A percentile compares a stretch with the other conserved stretches of the same genome.
Conservation (phyloP, 2,329 filamentous ascomycete genomes). For the Xylariaceae sp. region DNA sequence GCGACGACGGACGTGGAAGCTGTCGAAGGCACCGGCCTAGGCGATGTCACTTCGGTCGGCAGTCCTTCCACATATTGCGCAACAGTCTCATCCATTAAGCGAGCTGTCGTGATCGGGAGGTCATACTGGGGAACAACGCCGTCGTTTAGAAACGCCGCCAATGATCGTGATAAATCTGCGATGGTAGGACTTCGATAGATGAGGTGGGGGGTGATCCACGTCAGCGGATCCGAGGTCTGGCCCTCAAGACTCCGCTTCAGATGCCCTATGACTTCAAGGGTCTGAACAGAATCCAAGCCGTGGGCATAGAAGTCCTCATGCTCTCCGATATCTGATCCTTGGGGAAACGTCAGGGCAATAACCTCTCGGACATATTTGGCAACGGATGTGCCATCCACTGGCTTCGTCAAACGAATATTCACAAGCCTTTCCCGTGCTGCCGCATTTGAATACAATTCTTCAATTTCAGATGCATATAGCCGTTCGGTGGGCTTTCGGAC, state of each 20-base stretch:
- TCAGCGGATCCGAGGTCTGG: neutral
- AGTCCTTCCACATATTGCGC: constrained; percentile 2
- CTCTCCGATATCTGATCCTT: neutral
- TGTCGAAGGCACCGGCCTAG: neutral
- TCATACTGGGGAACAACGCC: constrained; percentile 10
- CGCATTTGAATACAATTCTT: constrained; percentile 5
- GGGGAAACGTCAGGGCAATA: neutral
- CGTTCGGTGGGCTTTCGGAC: constrained; percentile 23
- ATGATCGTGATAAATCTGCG: constrained; percentile 3
- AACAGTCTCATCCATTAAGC: constrained; percentile 6
- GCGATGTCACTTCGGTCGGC: neutral
- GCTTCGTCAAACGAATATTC: neutral
- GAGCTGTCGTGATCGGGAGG: neutral
- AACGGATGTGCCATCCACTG: constrained; percentile 3
- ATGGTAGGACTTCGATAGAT: constrained; percentile 19
- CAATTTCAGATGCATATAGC: constrained; percentile 21
- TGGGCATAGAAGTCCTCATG: constrained; percentile 13
- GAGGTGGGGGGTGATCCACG: constrained; percentile 18
- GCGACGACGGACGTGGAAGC: constrained; percentile 5
- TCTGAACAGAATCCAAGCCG: constrained; percentile 7
- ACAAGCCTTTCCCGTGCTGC: neutral
- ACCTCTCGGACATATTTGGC: neutral
- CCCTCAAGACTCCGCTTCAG: neutral
- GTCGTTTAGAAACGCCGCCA: constrained; percentile 16
- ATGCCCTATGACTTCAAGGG: neutral